Conservation (phyloP, 305 asterid genomes). For the Lippia alba region DNA sequence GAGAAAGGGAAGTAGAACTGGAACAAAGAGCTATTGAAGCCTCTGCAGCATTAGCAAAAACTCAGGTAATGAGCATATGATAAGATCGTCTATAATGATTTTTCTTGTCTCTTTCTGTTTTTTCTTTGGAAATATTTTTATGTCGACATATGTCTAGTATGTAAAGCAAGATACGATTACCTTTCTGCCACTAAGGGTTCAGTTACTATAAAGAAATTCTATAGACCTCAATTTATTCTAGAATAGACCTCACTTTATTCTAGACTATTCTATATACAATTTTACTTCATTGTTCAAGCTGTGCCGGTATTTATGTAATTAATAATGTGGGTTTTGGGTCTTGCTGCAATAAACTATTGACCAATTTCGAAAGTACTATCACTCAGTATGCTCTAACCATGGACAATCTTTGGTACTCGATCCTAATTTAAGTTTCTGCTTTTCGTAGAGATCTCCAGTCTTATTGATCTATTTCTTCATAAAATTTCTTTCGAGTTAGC, state of each 20-base stretch:
- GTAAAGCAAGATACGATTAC: background rate
- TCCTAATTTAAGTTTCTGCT: conserved; percentile 5
- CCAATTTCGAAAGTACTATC: too few relatives aligned
- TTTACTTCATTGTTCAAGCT: background rate
- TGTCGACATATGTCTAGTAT: conserved; percentile 18
- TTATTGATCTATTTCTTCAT: too few relatives aligned
- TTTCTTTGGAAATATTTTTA: background rate
- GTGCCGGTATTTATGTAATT: conserved; percentile 22
- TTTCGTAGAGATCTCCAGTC: conserved; percentile 20
- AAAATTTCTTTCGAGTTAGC: too few relatives aligned
- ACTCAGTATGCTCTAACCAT: too few relatives aligned
- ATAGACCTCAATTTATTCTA: conserved; percentile 1
- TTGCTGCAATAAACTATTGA: conserved; percentile 18
- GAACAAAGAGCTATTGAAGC: conserved; percentile 97
- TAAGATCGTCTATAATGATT: conserved; percentile 12
- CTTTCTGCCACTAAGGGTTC: conserved; percentile 11
- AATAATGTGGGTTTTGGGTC: conserved; percentile 10
- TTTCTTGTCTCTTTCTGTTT: conserved; percentile 22
- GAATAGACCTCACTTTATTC: conserved; percentile 3
- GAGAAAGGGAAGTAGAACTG: conserved; percentile 98
- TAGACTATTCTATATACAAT: background rate
- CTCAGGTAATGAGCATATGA: conserved; percentile 67
- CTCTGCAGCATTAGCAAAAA: conserved; percentile 89
- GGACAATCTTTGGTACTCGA: background rate
- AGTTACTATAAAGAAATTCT: background rate